Evolutionary conservation across 2,329 filamentous ascomycete species (phyloP), one percentile per base, ranked within the genome.

Genomic region (Erysiphe neolycopersici): DNA sequence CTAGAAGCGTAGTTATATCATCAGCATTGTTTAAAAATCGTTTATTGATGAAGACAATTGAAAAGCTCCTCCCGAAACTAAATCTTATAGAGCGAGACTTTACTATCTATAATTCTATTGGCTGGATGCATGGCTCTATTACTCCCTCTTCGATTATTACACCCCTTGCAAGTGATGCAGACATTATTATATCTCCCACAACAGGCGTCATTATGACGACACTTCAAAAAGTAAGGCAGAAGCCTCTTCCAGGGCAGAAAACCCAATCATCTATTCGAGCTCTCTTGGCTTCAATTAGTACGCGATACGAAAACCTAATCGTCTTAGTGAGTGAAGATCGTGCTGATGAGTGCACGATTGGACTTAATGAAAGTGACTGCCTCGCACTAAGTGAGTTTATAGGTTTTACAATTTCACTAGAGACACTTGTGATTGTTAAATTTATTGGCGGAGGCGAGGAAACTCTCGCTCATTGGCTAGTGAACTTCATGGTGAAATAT

Each of bases 171-270:
- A 59, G 62, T 5, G 78, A 83, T 55, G 76, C 80, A 2, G 84
- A 93, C 51, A 58, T 93, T 3, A 68, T 78, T 1, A 52, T 85
- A 5, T 80, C 80, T 0, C 73, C 80, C 0, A 64, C 63, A 0
- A 72, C 69, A 0, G 83, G 79, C 0, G 60, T 92, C 2, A 57
- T 92, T 0, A 54, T 79, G 17, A 80, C 80, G 0, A 79, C 71
- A 0, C 61, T 85, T 5, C 71, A 85, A 47, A 73, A 76, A 49
- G 65, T 79, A 22, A 77, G 75, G 38, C 85, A 93, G 52, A 70
- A 66, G 41, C 64, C 76, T 2, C 62, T 84, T 0, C 80, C 81
- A 0, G 74, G 76, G 0, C 66, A 71, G 43, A 62, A 57, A 9
- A 48, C 52, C 0, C 56, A 60, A 32, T 60, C 64, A 3, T 59